Evolutionary conservation across 2,329 filamentous ascomycete genomes (phyloP).

Genomic region (Ascocoryne sarcoides): DNA sequence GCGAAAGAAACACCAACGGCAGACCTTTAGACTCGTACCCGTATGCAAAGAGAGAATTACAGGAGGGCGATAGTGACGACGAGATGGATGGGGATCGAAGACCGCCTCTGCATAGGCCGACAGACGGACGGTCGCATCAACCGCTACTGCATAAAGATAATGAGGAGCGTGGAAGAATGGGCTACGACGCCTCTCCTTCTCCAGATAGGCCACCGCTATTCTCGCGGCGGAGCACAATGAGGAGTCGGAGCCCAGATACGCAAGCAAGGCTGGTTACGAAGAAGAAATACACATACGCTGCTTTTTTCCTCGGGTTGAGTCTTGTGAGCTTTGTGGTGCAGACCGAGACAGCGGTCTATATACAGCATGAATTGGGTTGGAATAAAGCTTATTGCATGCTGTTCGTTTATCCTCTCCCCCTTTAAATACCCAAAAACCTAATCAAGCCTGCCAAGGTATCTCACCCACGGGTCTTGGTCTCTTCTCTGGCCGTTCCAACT

Average conservation of each 20-base stretch:
- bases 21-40: too few relatives aligned
- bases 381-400: slow-evolving; percentile 99
- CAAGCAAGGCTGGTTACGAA: slow-evolving; percentile 57
- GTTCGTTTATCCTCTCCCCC: slow-evolving; percentile 38
- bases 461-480: slow-evolving; percentile 92
- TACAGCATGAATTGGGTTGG: slow-evolving; percentile 88
- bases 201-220: slow-evolving; percentile 29
- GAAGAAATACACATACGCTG: slow-evolving; percentile 80
- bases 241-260: slow-evolving; percentile 65
- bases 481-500: slow-evolving; percentile 84
- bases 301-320: slow-evolving; percentile 72
- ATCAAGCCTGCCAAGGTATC: slow-evolving; percentile 50
- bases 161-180: slow-evolving; percentile 25
- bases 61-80: slow-evolving; percentile 17
- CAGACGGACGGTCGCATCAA: slow-evolving; percentile 32
- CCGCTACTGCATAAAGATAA: slow-evolving; percentile 28
- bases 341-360: slow-evolving; percentile 91
- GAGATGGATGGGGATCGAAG: slow-evolving; percentile 31
- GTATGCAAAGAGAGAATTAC: slow-evolving; percentile 7
- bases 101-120: slow-evolving; percentile 30
- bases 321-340: slow-evolving; percentile 85
- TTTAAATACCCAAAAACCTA: too few relatives aligned
- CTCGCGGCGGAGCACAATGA: slow-evolving; percentile 58
- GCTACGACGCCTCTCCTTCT: slow-evolving; percentile 21
- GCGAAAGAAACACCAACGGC: slow-evolving; percentile 5